Evolutionary conservation across 495 filamentous ascomycete genomes (phyloP).

Genomic region (Mytilinidion resinicola): DNA sequence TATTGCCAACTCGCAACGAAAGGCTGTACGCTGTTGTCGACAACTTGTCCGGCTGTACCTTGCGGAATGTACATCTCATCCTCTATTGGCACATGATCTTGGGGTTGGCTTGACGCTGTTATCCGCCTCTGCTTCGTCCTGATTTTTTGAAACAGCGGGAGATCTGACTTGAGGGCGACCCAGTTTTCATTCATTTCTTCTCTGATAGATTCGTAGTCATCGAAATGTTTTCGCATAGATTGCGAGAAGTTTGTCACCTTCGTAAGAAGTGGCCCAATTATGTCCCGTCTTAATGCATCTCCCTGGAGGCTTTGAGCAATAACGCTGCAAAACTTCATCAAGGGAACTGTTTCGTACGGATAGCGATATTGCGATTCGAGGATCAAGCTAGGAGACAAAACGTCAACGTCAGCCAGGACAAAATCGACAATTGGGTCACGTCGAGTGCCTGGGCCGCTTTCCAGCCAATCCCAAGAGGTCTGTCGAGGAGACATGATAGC

Average conservation of each 20-base stretch:
- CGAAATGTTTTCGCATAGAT: conserved; percentile 56
- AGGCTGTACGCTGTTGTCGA: conserved; percentile 51
- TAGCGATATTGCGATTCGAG: conserved; percentile 63
- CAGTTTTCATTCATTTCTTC: conserved; percentile 80
- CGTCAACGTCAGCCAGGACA: conserved; percentile 45
- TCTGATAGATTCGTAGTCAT: conserved; percentile 62
- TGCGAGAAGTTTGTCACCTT: conserved; percentile 53
- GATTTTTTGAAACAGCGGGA: conserved; percentile 45
- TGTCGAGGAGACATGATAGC: conserved; percentile 14
- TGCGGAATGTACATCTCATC: conserved; percentile 16
- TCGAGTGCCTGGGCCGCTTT: not conserved
- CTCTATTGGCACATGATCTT: not conserved
- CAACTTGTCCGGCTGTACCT: conserved; percentile 20
- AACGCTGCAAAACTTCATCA: conserved; percentile 59
- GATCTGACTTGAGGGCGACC: conserved; percentile 47
- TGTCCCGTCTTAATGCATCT: too few relatives aligned
- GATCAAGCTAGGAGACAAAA: conserved; percentile 52
- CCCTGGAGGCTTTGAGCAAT: conserved; percentile 32
- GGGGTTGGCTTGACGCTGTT: too few relatives aligned
- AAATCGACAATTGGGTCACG: conserved; percentile 16
- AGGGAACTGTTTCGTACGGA: conserved; percentile 80
- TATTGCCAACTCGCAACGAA: conserved; percentile 62
- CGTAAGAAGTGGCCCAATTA: too few relatives aligned
- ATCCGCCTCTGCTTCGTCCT: not conserved
- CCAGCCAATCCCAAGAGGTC: conserved; percentile 12